Evolutionary conservation across 495 filamentous ascomycete species (phyloP).

Genomic region (Neurospora sp.): DNA sequence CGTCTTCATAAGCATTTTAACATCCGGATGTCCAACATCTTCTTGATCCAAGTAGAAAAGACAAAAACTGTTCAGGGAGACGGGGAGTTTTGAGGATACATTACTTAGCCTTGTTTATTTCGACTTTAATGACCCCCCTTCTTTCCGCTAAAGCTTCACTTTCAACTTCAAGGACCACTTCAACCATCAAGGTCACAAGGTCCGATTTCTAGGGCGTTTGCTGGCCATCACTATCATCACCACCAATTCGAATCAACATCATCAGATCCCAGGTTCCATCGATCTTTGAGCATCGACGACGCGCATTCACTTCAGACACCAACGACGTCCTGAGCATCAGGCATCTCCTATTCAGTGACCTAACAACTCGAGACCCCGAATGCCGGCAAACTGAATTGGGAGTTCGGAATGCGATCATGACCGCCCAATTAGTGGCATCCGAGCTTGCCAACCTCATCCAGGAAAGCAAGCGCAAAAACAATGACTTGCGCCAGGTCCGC

Average conservation of each 20-base stretch:
- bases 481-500: slow-evolving; percentile 73
- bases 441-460: slow-evolving; percentile 90
- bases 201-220: not conserved
- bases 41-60: not conserved
- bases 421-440: slow-evolving; percentile 76
- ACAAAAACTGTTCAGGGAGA: not conserved
- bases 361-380: too few relatives aligned
- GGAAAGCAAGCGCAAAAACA: slow-evolving; percentile 88
- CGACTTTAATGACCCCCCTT: not conserved
- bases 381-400: not conserved
- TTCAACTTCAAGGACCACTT: not conserved
- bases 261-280: not conserved
- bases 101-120: not conserved
- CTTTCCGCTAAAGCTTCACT: not conserved
- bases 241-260: not conserved
- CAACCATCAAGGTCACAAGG: not conserved
- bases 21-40: not conserved
- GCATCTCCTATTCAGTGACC: too few relatives aligned
- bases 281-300: not conserved
- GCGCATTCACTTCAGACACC: not conserved
- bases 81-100: too few relatives aligned
- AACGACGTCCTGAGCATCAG: too few relatives aligned
- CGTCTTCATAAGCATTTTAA: not conserved
- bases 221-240: not conserved
- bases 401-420: slow-evolving; percentile 55